phyloP scores from a whole-genome alignment of 2,329 filamentous ascomycete species.

The Neocatenulostroma microsporum region DNA sequence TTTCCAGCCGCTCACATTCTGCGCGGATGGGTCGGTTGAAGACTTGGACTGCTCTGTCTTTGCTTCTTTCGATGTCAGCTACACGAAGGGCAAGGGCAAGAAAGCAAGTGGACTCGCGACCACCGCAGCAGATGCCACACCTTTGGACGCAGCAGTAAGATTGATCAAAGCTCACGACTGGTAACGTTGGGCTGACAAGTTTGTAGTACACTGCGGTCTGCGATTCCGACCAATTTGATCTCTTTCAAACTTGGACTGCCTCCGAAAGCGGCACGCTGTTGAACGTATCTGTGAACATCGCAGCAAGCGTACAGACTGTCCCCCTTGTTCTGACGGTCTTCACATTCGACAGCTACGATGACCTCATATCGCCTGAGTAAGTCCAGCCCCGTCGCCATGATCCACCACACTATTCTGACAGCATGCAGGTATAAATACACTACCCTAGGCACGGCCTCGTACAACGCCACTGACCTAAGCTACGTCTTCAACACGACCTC shows the following conservation, averaged over 20 bases:
- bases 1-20: conserved; percentile 19
- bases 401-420: too few species aligned
- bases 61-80: conserved; percentile 13
- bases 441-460: conserved; percentile 11
- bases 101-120: conserved; percentile 10
- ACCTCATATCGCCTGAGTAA: conserved; percentile 14
- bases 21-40: conserved; percentile 13
- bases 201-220: conserved; percentile 16
- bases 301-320: conserved; percentile 10
- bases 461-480: conserved; percentile 12
- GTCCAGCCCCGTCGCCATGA: background rate
- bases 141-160: conserved; percentile 14
- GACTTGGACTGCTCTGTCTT: conserved; percentile 15
- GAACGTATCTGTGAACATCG: conserved; percentile 17
- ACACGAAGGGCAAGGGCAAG: conserved; percentile 9
- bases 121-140: conserved; percentile 10
- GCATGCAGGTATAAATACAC: conserved; percentile 17
- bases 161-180: background rate
- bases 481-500: conserved; percentile 16
- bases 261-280: conserved; percentile 13
- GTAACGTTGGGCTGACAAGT: background rate
- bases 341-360: conserved; percentile 15
- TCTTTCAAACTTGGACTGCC: conserved; percentile 19
- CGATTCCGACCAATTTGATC: conserved; percentile 17
- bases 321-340: conserved; percentile 18